Evolutionary conservation across 192 early-diverging fungal genomes (phyloP), one percentile per base, ranked within the genome.

Genomic region (Mortierella claussenii): DNA sequence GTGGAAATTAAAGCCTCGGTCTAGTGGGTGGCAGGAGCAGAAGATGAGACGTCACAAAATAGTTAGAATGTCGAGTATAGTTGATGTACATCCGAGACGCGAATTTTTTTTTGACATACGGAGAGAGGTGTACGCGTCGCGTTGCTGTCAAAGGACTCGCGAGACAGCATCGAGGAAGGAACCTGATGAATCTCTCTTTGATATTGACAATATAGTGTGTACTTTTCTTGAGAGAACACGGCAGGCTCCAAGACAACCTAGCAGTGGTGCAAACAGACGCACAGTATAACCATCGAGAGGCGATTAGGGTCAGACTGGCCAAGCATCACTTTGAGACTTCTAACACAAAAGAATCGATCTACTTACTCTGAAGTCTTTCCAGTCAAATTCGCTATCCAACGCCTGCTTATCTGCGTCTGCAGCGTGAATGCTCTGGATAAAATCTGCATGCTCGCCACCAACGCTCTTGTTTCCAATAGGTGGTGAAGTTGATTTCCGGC

Each of bases 131-230:
- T 85, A 31, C 87, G 81, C 40, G 93, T 90, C 15, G 97, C 79
- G 55, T 94, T 97, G 6, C 78, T 65, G 6, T 54, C 75, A 83
- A 92, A 98, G 0, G 84, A 61, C 21, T 68, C 30, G 28, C 78
- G 82, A 6, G 84, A 86, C 23, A 92, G 55, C 27, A 89, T 83
- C 18, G 63, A 34, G 0, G 84, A 78, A 11, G 79, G 45, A 68
- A 97, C 95, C 10, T 86, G 62, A 78, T 98, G 97, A 36, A 99
- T 84, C 0, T 62, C 68, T 1, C 73, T 79, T 79, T 99, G 97
- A 70, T 97, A 99, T 58, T 89, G 88, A 24, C 80, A 70, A 69
- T 92, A 99, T 13, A 99, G 80, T 0, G 86, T 76, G 60, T 84
- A 97, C 15, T 93, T 94, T 69, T 90, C 93, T 53, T 87, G 68